Evolutionary conservation across 768 basidiomycete species (phyloP).

Genomic region (Suillus variegatus): DNA sequence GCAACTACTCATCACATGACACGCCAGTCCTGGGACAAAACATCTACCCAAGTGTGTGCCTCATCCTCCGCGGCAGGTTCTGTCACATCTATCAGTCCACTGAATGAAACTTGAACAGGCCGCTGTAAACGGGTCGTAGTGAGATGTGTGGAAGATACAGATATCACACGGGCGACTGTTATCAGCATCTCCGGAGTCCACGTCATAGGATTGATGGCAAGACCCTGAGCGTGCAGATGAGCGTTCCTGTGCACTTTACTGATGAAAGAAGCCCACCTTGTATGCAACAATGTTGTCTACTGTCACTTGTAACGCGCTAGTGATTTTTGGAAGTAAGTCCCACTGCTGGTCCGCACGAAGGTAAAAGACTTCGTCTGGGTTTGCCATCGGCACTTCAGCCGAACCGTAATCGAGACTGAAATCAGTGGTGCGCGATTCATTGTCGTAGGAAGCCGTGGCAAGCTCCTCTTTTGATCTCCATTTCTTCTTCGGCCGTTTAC

Average conservation of each 20-base stretch:
- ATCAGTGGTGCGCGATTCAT: constrained; percentile 8
- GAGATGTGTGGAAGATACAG: constrained; percentile 20
- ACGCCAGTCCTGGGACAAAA: constrained; percentile 33
- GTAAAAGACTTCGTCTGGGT: constrained; percentile 11
- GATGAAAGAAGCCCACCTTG: constrained; percentile 41
- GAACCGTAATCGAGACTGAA: constrained; percentile 20
- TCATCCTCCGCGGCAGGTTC: constrained; percentile 24
- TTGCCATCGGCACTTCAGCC: not conserved
- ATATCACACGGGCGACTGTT: constrained; percentile 41
- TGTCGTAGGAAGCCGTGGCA: constrained; percentile 14
- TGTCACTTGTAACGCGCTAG: constrained; percentile 25
- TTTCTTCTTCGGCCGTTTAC: constrained; percentile 33
- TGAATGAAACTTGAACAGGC: constrained; percentile 29
- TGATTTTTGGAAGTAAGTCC: constrained; percentile 24
- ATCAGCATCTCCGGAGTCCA: constrained; percentile 61
- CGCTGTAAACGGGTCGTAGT: constrained; percentile 17
- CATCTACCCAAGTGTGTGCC: constrained; percentile 29
- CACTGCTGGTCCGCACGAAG: constrained; percentile 17
- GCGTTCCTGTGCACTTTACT: not conserved
- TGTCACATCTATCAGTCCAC: constrained; percentile 20
- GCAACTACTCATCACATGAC: constrained; percentile 25
- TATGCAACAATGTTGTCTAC: constrained; percentile 43
- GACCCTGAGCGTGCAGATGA: constrained; percentile 38
- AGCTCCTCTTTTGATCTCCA: constrained; percentile 22
- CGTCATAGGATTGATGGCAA: constrained; percentile 60